Evolutionary conservation across 2,329 filamentous ascomycete genomes (phyloP).

Genomic region (Scedosporium dehoogii): DNA sequence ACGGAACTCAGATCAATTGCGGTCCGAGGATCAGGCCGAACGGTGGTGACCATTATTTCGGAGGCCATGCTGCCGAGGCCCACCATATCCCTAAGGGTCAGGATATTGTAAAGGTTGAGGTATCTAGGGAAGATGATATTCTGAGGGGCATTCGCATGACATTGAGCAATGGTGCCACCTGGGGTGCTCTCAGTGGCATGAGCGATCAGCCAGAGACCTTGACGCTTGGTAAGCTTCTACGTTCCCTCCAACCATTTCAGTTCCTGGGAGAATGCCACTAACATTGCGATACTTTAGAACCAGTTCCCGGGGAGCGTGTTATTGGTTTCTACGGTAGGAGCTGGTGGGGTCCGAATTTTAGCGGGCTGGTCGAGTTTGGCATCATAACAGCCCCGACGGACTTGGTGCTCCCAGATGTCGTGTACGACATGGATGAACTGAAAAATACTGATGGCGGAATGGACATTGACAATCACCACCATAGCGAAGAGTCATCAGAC

Average conservation of each 20-base stretch:
- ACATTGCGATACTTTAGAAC: slow-evolving; percentile 13
- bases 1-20: slow-evolving; percentile 31
- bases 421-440: slow-evolving; percentile 32
- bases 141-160: slow-evolving; percentile 16
- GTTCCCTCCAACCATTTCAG: not conserved
- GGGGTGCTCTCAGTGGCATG: slow-evolving; percentile 12
- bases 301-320: slow-evolving; percentile 25
- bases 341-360: slow-evolving; percentile 9
- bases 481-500: too few relatives aligned
- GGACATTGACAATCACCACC: not conserved
- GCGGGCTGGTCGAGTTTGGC: slow-evolving; percentile 29
- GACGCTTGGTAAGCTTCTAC: not conserved
- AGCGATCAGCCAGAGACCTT: not conserved
- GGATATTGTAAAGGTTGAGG: slow-evolving; percentile 21
- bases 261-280: not conserved
- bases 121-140: slow-evolving; percentile 8
- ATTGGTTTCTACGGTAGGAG: slow-evolving; percentile 36
- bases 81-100: slow-evolving; percentile 15
- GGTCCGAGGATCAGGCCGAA: slow-evolving; percentile 19
- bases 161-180: slow-evolving; percentile 13
- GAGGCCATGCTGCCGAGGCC: slow-evolving; percentile 20
- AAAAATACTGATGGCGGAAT: slow-evolving; percentile 18
- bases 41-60: slow-evolving; percentile 15
- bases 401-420: slow-evolving; percentile 25
- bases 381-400: slow-evolving; percentile 33